Percentiles rank a stretch among this genome's conserved stretches.
Evolutionary conservation across 1,139 yeast genomes (phyloP).

Genomic region (Lodderomyces pseudojiufengensis): DNA sequence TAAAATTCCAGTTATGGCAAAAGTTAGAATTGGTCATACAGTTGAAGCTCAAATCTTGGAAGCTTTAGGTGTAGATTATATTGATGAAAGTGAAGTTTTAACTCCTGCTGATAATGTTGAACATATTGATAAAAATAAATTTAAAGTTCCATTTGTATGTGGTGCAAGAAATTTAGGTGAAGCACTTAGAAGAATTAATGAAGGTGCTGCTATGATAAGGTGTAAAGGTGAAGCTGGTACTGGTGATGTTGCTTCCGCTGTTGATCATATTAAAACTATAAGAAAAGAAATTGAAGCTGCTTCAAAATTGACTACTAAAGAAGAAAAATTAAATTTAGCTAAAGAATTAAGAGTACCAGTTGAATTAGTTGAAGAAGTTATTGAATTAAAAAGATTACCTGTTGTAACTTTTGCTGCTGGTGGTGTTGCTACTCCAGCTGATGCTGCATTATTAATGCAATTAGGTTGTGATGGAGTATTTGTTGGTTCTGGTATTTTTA

Average conservation of each 20-base stretch:
- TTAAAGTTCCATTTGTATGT: slow-evolving; percentile 78
- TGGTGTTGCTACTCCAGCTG: slow-evolving; percentile 87
- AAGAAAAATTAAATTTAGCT: slow-evolving; percentile 49
- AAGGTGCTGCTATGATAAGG: slow-evolving; percentile 88
- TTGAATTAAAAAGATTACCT: slow-evolving; percentile 64
- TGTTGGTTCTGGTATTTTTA: slow-evolving; percentile 88
- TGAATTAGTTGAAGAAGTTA: slow-evolving; percentile 47
- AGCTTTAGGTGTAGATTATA: slow-evolving; percentile 71
- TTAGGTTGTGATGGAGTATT: slow-evolving; percentile 90
- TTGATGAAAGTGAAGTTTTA: slow-evolving; percentile 81
- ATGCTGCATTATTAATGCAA: slow-evolving; percentile 87
- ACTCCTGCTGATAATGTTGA: slow-evolving; percentile 74
- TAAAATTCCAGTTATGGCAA: slow-evolving; percentile 83
- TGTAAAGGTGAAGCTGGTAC: slow-evolving; percentile 92
- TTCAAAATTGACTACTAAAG: slow-evolving; percentile 35
- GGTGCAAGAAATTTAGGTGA: slow-evolving; percentile 85
- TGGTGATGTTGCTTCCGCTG: slow-evolving; percentile 87
- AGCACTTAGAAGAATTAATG: slow-evolving; percentile 74
- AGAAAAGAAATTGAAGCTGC: slow-evolving; percentile 53
- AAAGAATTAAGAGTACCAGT: slow-evolving; percentile 59
- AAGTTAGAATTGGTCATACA: slow-evolving; percentile 79
- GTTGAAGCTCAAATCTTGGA: slow-evolving; percentile 82
- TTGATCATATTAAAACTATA: slow-evolving; percentile 65
- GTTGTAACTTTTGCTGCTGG: slow-evolving; percentile 91
- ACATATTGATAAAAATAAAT: slow-evolving; percentile 62